Conservation (phyloP, 768 basidiomycete species). For the Rhodotorula toruloides region DNA sequence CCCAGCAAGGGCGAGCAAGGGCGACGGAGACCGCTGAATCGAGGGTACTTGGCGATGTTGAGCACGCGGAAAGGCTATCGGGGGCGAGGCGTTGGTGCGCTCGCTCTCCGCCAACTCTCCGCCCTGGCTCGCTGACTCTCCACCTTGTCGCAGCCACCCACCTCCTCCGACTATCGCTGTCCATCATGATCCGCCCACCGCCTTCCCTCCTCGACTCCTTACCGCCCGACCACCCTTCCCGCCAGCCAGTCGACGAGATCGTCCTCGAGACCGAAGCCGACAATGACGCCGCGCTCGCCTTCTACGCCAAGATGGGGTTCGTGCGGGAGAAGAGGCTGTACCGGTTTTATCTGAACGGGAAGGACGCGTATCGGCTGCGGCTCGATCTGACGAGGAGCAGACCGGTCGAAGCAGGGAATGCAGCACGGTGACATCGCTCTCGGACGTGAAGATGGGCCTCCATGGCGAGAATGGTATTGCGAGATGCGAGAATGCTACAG, state of each 20-base stretch:
- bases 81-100: slow-evolving; percentile 85
- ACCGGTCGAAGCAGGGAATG: no score
- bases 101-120: not conserved
- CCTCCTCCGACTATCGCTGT: slow-evolving; percentile 75
- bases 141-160: slow-evolving; percentile 59
- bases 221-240: not conserved
- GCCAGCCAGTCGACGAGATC: slow-evolving; percentile 55
- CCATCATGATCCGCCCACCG: slow-evolving; percentile 58
- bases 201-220: not conserved
- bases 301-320: slow-evolving; percentile 90
- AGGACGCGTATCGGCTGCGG: slow-evolving; percentile 78
- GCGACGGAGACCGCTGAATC: slow-evolving; percentile 52
- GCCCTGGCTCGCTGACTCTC: not conserved
- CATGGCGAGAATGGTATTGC: no score
- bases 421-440: no score
- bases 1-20: slow-evolving; percentile 47
- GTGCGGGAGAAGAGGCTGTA: slow-evolving; percentile 89
- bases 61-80: slow-evolving; percentile 78
- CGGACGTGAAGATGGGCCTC: no score
- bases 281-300: slow-evolving; percentile 75
- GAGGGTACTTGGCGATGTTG: slow-evolving; percentile 98
- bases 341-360: slow-evolving; percentile 94
- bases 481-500: no score
- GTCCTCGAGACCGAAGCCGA: slow-evolving; percentile 95
- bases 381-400: slow-evolving; percentile 9